Evolutionary conservation across 129 eudicot genomes (phyloP).

Genomic region (Solidago caesia): DNA sequence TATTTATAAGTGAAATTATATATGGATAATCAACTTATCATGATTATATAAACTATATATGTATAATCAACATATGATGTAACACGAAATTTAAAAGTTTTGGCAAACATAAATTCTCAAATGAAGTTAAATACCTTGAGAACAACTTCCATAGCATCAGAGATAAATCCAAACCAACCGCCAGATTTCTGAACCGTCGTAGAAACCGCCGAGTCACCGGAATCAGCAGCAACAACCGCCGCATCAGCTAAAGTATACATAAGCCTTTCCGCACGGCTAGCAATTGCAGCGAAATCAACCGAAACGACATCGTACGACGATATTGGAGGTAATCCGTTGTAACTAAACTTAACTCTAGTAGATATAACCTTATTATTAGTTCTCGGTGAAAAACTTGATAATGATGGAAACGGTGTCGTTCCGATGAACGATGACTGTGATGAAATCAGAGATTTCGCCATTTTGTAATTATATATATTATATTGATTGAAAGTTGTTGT

Average conservation of each 20-base stretch:
- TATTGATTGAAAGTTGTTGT: neutral
- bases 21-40: neutral
- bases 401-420: conserved; percentile 48
- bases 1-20: too few relatives aligned
- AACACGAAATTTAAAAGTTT: too few relatives aligned
- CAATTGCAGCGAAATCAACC: conserved; percentile 49
- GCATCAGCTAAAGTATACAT: conserved; percentile 97
- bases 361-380: conserved; percentile 33
- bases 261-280: conserved; percentile 59
- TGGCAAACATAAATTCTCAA: too few relatives aligned
- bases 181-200: conserved; percentile 67
- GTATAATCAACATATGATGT: neutral
- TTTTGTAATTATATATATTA: neutral
- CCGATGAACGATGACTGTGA: conserved; percentile 67
- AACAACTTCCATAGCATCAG: conserved; percentile 99
- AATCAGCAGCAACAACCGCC: conserved; percentile 56
- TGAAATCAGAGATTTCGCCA: conserved; percentile 86
- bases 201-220: conserved; percentile 31
- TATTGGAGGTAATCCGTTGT: conserved; percentile 67
- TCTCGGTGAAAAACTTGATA: conserved; percentile 36
- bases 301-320: conserved; percentile 33
- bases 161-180: conserved; percentile 94
- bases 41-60: neutral
- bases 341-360: conserved; percentile 63
- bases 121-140: conserved; percentile 50